Evolutionary conservation across 148 eudicot species (phyloP).

Genomic region (Pouteria glomerata): DNA sequence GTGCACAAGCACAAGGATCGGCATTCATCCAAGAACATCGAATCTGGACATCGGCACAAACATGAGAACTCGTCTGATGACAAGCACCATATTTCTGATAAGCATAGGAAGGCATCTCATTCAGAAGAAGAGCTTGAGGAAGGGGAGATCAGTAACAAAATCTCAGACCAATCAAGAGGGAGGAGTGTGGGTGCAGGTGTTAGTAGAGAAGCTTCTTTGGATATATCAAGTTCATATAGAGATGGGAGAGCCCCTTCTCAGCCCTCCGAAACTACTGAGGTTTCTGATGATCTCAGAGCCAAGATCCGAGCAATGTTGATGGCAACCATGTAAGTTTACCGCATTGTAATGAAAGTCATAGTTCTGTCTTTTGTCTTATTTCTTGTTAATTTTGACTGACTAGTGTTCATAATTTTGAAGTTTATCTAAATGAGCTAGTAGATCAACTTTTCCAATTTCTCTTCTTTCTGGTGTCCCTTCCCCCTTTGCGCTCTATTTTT

Average conservation of each 20-base stretch:
- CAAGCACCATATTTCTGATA: slow-evolving; percentile 27
- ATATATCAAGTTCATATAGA: slow-evolving; percentile 33
- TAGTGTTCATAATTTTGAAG: neutral
- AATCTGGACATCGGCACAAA: slow-evolving; percentile 28
- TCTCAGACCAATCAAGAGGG: slow-evolving; percentile 45
- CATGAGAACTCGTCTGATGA: slow-evolving; percentile 32
- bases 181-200: slow-evolving; percentile 31
- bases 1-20: slow-evolving; percentile 38
- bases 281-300: slow-evolving; percentile 90
- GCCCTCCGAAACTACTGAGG: slow-evolving; percentile 54
- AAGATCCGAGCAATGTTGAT: slow-evolving; percentile 92
- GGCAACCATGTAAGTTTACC: slow-evolving; percentile 43
- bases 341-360: neutral
- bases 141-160: slow-evolving; percentile 70
- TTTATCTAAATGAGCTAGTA: neutral
- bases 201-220: slow-evolving; percentile 54
- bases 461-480: neutral
- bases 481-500: no score
- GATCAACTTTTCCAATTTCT: neutral
- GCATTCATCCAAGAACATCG: slow-evolving; percentile 42
- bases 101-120: slow-evolving; percentile 28
- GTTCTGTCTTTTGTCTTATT: neutral
- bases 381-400: no score
- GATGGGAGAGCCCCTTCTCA: slow-evolving; percentile 42
- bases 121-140: slow-evolving; percentile 68